Percentiles rank a stretch among this genome's conserved stretches.
Conservation (phyloP, 23 red algal genomes). For the Pyropia haitanensis region DNA sequence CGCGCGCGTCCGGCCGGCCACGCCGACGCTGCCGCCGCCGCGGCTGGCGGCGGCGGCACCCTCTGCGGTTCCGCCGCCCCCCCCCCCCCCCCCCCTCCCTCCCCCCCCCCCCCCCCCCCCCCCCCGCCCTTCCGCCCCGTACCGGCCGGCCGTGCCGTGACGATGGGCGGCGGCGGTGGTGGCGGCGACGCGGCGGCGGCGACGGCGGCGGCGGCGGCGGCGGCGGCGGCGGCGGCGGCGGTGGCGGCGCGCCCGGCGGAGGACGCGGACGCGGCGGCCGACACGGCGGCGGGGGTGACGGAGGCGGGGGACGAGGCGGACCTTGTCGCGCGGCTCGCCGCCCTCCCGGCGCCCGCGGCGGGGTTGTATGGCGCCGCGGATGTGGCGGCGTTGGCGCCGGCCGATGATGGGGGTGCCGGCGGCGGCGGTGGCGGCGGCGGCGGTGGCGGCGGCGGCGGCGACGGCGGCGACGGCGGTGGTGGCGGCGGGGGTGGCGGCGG, state of each 20-base stretch:
- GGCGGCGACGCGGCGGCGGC: no score
- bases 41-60: no score
- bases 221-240: conserved; percentile 11
- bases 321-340: background rate
- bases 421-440: background rate
- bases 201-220: background rate
- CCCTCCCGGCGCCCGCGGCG: background rate
- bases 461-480: background rate
- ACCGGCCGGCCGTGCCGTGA: no score
- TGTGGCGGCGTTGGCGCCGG: background rate
- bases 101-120: no score
- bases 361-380: conserved; percentile 5
- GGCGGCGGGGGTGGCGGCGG: conserved; percentile 1
- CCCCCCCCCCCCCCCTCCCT: no score
- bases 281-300: background rate
- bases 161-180: no score
- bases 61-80: no score
- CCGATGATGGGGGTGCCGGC: background rate
- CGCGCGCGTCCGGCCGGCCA: no score
- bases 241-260: background rate
- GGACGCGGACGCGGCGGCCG: conserved; percentile 4
- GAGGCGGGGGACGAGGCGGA: background rate
- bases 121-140: no score
- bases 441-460: background rate
- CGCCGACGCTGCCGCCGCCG: no score